A percentile compares a stretch with the other conserved stretches of the same genome.
Conservation (phyloP, 2,329 filamentous ascomycete species). For the Fusarium pilosicola region DNA sequence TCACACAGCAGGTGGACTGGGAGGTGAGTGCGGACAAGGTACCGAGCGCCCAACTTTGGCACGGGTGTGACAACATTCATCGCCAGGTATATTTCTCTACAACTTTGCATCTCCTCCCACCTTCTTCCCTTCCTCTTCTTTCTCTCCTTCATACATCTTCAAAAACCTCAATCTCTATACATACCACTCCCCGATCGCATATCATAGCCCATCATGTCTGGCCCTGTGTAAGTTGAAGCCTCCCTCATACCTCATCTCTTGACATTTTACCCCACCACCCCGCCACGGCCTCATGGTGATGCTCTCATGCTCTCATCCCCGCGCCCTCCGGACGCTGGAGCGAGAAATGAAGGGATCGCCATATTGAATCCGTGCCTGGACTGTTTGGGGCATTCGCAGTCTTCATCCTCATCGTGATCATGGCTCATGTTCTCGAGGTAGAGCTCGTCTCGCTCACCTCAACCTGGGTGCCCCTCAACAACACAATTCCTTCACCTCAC, state of each 20-base stretch:
- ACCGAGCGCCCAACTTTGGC: slow-evolving; percentile 37
- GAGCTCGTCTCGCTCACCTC: slow-evolving; percentile 79
- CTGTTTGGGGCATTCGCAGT: background rate
- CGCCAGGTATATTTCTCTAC: slow-evolving; percentile 40
- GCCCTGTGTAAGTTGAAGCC: slow-evolving; percentile 70
- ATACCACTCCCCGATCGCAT: slow-evolving; percentile 23
- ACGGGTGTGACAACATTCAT: slow-evolving; percentile 36
- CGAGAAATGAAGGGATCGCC: slow-evolving; percentile 29
- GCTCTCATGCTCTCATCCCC: slow-evolving; percentile 49
- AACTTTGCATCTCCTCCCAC: slow-evolving; percentile 33
- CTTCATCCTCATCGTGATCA: slow-evolving; percentile 39
- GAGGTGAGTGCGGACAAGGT: slow-evolving; percentile 29
- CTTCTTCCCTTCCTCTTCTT: slow-evolving; percentile 31
- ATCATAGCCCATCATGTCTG: slow-evolving; percentile 65
- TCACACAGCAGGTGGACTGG: slow-evolving; percentile 6
- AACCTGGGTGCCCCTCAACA: slow-evolving; percentile 72
- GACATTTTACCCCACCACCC: slow-evolving; percentile 53
- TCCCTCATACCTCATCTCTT: slow-evolving; percentile 37
- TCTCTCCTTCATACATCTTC: slow-evolving; percentile 31
- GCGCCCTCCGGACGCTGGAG: slow-evolving; percentile 42
- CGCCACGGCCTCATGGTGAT: slow-evolving; percentile 43
- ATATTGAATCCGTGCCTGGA: slow-evolving; percentile 24
- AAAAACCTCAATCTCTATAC: slow-evolving; percentile 15
- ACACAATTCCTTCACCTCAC: slow-evolving; percentile 49
- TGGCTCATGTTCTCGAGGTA: slow-evolving; percentile 57